Conservation (phyloP, 768 basidiomycete species). For the Naganishia onofrii region DNA sequence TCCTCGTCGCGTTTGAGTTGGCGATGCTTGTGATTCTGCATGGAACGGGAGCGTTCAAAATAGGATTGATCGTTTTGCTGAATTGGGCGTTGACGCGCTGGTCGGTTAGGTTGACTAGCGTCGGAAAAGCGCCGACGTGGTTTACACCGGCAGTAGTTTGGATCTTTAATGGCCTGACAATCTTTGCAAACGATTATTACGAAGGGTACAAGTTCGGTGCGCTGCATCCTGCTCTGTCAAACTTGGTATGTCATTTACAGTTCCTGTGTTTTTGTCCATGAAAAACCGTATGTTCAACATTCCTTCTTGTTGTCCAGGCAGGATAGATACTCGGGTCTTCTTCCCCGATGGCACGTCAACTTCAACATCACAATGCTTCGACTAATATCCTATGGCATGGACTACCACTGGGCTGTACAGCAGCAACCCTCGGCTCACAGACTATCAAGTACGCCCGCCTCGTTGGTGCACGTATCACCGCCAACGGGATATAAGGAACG, state of each 20-base stretch:
- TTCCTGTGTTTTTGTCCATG: slow-evolving; percentile 1
- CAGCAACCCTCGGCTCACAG: slow-evolving; percentile 42
- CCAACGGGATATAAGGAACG: slow-evolving; percentile 60
- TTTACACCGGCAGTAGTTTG: slow-evolving; percentile 59
- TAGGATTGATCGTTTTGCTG: slow-evolving; percentile 66
- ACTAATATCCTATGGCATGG: slow-evolving; percentile 87
- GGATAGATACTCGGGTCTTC: slow-evolving; percentile 60
- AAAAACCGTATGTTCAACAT: background rate
- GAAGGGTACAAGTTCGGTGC: slow-evolving; percentile 69
- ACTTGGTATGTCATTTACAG: slow-evolving; percentile 59
- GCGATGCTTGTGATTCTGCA: slow-evolving; percentile 71
- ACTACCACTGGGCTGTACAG: slow-evolving; percentile 73
- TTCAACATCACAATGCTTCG: slow-evolving; percentile 97
- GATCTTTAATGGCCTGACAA: slow-evolving; percentile 68
- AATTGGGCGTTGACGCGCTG: slow-evolving; percentile 50
- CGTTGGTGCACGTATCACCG: background rate
- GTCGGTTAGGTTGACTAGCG: slow-evolving; percentile 57
- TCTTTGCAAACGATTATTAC: slow-evolving; percentile 74
- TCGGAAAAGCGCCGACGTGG: slow-evolving; percentile 43
- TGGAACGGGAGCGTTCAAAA: slow-evolving; percentile 74
- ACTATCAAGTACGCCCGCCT: background rate
- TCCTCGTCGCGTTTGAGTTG: slow-evolving; percentile 35
- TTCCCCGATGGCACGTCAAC: slow-evolving; percentile 86
- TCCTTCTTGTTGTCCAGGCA: slow-evolving; percentile 37
- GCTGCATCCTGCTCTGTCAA: slow-evolving; percentile 60